Percentiles rank a stretch among this genome's conserved stretches.
phyloP scores from a whole-genome alignment of 495 filamentous ascomycete species.

The Podospora pseudocomata region DNA sequence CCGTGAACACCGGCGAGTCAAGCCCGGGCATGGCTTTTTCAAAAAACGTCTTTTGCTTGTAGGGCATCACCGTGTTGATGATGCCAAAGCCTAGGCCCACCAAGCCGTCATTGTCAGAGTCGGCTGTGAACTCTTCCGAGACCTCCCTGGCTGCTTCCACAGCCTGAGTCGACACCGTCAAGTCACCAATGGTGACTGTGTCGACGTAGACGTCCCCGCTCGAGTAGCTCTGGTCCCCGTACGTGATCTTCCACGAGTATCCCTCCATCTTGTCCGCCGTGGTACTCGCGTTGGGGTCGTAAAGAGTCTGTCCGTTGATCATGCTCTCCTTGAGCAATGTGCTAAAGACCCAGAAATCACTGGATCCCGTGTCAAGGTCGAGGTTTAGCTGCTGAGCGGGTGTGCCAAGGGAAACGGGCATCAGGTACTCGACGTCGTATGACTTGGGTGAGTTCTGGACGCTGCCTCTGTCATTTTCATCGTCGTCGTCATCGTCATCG shows the following conservation, averaged over 20 bases:
- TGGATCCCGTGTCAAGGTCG: conserved; percentile 73
- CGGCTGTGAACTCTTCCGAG: conserved; percentile 55
- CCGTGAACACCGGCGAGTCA: conserved; percentile 63
- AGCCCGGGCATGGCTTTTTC: conserved; percentile 60
- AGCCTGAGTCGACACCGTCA: conserved; percentile 61
- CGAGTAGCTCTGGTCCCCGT: conserved; percentile 67
- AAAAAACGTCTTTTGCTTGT: conserved; percentile 64
- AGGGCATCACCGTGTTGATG: conserved; percentile 68
- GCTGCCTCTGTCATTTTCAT: conserved; percentile 26
- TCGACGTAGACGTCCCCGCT: conserved; percentile 67
- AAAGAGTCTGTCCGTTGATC: conserved; percentile 54
- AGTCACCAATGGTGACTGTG: conserved; percentile 61
- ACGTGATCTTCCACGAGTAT: conserved; percentile 62
- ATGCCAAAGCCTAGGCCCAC: conserved; percentile 67
- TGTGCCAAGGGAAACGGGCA: conserved; percentile 61
- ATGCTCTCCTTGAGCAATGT: conserved; percentile 25
- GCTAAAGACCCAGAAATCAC: conserved; percentile 62
- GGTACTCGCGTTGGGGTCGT: conserved; percentile 48
- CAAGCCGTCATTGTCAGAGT: conserved; percentile 63
- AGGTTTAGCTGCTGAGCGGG: conserved; percentile 57
- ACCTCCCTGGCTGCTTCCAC: conserved; percentile 65
- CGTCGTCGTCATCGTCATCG: background rate
- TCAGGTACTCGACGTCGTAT: conserved; percentile 63
- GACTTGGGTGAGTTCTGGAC: conserved; percentile 53
- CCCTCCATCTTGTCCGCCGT: conserved; percentile 51